These are phyloP conservation scores for Schizochytrium sp. DNA, from an alignment of 108 stramenopile species.

Conservation along the genomic window DNA sequence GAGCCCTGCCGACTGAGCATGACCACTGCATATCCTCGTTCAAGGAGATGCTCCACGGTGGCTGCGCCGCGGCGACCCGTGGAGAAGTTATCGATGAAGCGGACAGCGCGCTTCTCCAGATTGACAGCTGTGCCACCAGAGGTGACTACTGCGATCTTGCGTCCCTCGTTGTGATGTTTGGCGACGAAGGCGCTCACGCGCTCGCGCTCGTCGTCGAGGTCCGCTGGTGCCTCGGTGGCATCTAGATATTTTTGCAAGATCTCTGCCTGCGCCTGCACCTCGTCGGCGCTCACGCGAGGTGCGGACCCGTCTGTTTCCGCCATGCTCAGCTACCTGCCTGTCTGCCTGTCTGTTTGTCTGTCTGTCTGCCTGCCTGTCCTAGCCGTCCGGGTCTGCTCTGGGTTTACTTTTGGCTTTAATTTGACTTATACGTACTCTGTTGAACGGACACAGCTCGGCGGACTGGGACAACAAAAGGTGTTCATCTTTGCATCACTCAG, in stretches of 20 bases:
- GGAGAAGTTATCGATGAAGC: conserved; percentile 55
- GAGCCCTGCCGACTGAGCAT: conserved; percentile 34
- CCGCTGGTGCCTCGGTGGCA: neutral
- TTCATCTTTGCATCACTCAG: too few species aligned
- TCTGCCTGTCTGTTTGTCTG: too few species aligned
- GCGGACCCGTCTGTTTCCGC: too few species aligned
- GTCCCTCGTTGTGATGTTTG: neutral
- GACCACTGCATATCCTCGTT: conserved; percentile 37
- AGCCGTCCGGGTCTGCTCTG: too few species aligned
- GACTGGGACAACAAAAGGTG: too few species aligned
- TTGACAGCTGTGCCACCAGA: conserved; percentile 50
- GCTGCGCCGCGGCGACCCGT: conserved; percentile 43
- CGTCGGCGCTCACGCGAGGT: neutral
- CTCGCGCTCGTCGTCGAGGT: neutral
- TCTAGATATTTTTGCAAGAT: neutral
- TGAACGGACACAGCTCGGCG: too few species aligned
- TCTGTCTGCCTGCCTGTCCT: too few species aligned
- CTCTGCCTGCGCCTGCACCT: neutral
- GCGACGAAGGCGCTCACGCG: neutral
- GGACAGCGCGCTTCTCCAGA: conserved; percentile 50
- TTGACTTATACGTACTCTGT: too few species aligned
- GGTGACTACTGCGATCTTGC: conserved; percentile 36
- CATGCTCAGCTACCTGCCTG: too few species aligned
- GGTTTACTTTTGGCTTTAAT: too few species aligned
- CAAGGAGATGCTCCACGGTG: conserved; percentile 42